A percentile compares a stretch with the other conserved stretches of the same genome.
These are phyloP conservation scores for Naumovozyma baii DNA, from an alignment of 805 yeast species.

Conservation along the genomic window DNA sequence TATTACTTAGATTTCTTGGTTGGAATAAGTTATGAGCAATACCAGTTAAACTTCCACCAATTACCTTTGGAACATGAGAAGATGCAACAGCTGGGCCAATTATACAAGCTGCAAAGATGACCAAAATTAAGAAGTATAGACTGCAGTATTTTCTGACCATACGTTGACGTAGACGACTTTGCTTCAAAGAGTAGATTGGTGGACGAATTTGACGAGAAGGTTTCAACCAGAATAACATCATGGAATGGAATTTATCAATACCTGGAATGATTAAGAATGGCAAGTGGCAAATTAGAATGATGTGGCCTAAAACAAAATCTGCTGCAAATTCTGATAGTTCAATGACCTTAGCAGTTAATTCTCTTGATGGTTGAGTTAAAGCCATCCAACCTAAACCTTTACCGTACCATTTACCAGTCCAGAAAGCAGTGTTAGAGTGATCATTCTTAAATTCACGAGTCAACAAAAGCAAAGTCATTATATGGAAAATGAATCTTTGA, in stretches of 20 bases:
- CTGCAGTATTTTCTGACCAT: conserved; percentile 91
- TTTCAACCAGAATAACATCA: conserved; percentile 97
- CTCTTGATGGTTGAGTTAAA: conserved; percentile 92
- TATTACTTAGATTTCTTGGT: conserved; percentile 72
- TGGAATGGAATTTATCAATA: conserved; percentile 95
- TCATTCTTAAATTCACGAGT: conserved; percentile 96
- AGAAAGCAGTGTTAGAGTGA: conserved; percentile 94
- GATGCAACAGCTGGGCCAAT: conserved; percentile 90
- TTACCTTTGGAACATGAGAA: conserved; percentile 33
- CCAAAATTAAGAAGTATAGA: conserved; percentile 62
- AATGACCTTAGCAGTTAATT: conserved; percentile 84
- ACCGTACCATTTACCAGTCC: conserved; percentile 99
- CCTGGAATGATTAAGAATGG: conserved; percentile 80
- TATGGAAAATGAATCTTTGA: conserved; percentile 80
- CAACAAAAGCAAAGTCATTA: conserved; percentile 65
- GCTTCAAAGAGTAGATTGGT: conserved; percentile 93
- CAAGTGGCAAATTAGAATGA: conserved; percentile 76
- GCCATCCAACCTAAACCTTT: conserved; percentile 89
- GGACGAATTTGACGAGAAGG: conserved; percentile 96
- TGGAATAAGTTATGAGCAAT: conserved; percentile 67
- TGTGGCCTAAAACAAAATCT: conserved; percentile 89
- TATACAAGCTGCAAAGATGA: conserved; percentile 64
- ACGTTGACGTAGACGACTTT: conserved; percentile 91
- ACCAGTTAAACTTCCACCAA: conserved; percentile 30
- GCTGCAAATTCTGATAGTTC: conserved; percentile 95